Evolutionary conservation across 169 alveolate genomes (phyloP), one percentile per base, ranked within the genome.

Genomic region (Ichthyophthirius multifiliis): DNA sequence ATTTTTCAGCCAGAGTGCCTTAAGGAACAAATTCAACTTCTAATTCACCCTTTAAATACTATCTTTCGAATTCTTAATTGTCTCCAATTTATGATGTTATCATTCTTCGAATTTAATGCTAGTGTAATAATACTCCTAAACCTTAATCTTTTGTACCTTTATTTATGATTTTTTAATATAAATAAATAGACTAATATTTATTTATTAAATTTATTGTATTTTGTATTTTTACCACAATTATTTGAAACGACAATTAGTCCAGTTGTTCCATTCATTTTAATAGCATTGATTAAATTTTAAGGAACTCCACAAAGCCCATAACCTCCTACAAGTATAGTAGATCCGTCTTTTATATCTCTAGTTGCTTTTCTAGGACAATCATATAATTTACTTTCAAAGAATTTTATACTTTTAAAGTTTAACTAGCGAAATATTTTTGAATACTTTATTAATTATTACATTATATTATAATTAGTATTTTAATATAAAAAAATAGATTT

Each of bases 241-340:
- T 85, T 91, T 18, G 91, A 84, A 16, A 85, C 88, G 3, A 90
- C 47, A 9, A 88, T 83, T 7, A 91, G 48, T 27, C 79, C 78
- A 23, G 64, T 78, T 13, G 31, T 23, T 0, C 44, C 82, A 4
- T 63, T 41, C 6, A 85, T 65, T 73, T 34, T 43, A 2, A 88
- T n/a, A 9, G 90, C 87, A 5, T 82, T 27, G 16, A 88, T 90
- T 30, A 81, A 75, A 62, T 88, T 85, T 43, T 88, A 90, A 30
- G 95, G 95, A 74, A 88, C 84, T 10, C 94, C 95, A 74, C 90
- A 88, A 3, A 84, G 71, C 9, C 93, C 94, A 73, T 84, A 90
- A 3, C 95, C 95, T 7, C 93, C 93, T 3, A 82, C 88, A 1
- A 74, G 73, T 0, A 90, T 3, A 23, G 90, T 81, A 6, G 79